phyloP scores from a whole-genome alignment of 2,329 filamentous ascomycete genomes.

The Neopestalotiopsis sp. region DNA sequence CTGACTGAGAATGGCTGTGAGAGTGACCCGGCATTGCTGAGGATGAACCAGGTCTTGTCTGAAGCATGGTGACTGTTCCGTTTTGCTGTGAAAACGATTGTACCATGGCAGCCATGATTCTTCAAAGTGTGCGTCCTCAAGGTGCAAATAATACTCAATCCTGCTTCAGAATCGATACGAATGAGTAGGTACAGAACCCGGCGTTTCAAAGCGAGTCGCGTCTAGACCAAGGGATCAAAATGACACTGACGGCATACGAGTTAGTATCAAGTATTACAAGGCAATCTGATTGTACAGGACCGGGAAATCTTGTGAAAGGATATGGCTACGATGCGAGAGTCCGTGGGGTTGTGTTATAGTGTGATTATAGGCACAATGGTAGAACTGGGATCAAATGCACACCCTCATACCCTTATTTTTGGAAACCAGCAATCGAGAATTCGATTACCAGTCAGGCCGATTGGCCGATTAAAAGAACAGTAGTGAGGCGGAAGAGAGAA shows the following conservation, averaged over 20 bases:
- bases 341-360: background rate
- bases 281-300: background rate
- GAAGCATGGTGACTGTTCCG: conserved; percentile 76
- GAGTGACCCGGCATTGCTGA: conserved; percentile 58
- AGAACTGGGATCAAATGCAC: conserved; percentile 4
- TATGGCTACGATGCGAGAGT: conserved; percentile 6
- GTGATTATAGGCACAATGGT: background rate
- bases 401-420: conserved; percentile 3
- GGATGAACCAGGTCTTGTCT: conserved; percentile 71
- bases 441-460: background rate
- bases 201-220: conserved; percentile 9
- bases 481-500: conserved; percentile 29
- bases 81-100: conserved; percentile 81
- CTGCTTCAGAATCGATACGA: background rate
- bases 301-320: background rate
- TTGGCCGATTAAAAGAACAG: conserved; percentile 31
- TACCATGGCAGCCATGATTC: conserved; percentile 83
- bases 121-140: background rate
- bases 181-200: background rate
- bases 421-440: background rate
- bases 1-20: conserved; percentile 48
- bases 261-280: background rate
- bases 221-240: background rate
- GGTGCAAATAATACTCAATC: background rate
- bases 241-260: conserved; percentile 2